Evolutionary conservation across 2,329 filamentous ascomycete genomes (phyloP).

Genomic region (Cladosporium cucumerinum): DNA sequence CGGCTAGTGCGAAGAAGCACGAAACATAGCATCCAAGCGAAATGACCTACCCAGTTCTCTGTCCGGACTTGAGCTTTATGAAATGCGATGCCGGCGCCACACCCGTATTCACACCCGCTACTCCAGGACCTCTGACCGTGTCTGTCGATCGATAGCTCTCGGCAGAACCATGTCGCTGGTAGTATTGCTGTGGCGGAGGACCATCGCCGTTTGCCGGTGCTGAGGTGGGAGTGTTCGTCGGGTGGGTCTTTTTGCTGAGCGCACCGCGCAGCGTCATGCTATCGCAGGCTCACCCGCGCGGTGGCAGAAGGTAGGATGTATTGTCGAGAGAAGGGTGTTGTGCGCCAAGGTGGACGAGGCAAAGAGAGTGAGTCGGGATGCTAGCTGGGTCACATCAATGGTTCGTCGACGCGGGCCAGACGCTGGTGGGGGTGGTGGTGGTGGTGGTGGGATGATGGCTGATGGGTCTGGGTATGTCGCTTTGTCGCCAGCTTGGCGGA

Average conservation of each 20-base stretch:
- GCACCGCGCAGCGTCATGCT: slow-evolving; percentile 26
- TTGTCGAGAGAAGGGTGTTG: neutral
- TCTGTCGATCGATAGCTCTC: slow-evolving; percentile 65
- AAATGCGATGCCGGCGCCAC: slow-evolving; percentile 22
- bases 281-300: slow-evolving; percentile 11
- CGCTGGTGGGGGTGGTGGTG: neutral
- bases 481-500: neutral
- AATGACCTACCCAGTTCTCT: slow-evolving; percentile 43
- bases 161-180: slow-evolving; percentile 62
- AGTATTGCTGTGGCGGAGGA: slow-evolving; percentile 1
- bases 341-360: slow-evolving; percentile 5
- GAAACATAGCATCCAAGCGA: neutral
- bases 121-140: slow-evolving; percentile 56
- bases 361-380: neutral
- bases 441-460: neutral
- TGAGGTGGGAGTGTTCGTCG: slow-evolving; percentile 16
- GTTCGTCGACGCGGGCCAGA: slow-evolving; percentile 7
- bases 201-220: slow-evolving; percentile 33
- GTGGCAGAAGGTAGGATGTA: neutral
- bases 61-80: slow-evolving; percentile 42
- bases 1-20: neutral
- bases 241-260: slow-evolving; percentile 6
- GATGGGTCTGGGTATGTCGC: neutral
- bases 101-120: slow-evolving; percentile 20
- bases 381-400: slow-evolving; percentile 16